Evolutionary conservation across 2,329 filamentous ascomycete species (phyloP).

Genomic region (Diaporthe ampelina): DNA sequence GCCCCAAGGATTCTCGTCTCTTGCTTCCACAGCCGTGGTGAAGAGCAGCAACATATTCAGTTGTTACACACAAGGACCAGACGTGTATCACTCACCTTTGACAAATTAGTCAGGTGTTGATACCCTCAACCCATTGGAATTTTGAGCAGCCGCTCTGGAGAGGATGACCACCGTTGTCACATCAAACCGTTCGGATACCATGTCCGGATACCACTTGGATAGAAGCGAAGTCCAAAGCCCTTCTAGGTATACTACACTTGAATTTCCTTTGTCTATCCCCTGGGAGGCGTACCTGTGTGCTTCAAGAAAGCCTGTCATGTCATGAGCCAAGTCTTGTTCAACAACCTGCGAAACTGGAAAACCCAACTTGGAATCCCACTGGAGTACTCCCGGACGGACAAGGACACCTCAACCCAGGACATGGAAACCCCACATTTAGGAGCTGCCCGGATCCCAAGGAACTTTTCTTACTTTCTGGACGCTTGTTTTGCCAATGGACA

Average conservation of each 20-base stretch:
- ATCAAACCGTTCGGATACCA: conserved; percentile 57
- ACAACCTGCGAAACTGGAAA: conserved; percentile 44
- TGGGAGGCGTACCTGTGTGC: conserved; percentile 55
- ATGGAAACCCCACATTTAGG: not conserved
- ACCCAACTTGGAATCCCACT: conserved; percentile 40
- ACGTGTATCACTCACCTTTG: conserved; percentile 32
- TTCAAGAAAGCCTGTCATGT: conserved; percentile 45
- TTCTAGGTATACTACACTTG: conserved; percentile 68
- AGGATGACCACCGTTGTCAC: conserved; percentile 65
- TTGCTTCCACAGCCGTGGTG: conserved; percentile 30
- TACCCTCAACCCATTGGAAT: conserved; percentile 39
- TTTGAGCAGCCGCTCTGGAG: conserved; percentile 52
- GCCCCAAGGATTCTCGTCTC: conserved; percentile 32
- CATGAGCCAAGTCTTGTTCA: conserved; percentile 37
- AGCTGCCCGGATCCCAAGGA: not conserved
- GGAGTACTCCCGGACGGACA: not conserved
- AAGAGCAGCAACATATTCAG: conserved; percentile 36
- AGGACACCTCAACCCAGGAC: conserved; percentile 13
- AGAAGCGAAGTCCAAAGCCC: conserved; percentile 72
- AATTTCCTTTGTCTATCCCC: conserved; percentile 64
- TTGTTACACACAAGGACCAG: conserved; percentile 41
- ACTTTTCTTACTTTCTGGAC: not conserved
- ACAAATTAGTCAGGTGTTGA: conserved; percentile 39
- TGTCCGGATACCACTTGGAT: conserved; percentile 68
- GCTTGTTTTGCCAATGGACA: not conserved